Evolutionary conservation across 441 rosid genomes (phyloP).

Genomic region (Populus hybrid): DNA sequence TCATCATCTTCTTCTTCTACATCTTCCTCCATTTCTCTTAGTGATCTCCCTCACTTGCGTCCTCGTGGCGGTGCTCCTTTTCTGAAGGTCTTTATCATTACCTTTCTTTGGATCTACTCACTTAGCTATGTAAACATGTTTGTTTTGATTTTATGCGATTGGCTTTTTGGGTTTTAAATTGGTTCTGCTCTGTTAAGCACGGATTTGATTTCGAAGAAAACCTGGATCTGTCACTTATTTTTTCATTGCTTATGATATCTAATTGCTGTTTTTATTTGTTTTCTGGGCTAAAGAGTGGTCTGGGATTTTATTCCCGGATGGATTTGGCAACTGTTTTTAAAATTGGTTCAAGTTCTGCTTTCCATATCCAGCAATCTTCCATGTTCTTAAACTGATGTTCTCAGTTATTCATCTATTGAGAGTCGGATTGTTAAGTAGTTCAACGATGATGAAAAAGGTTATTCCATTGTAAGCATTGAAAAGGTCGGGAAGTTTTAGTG

Average conservation of each 20-base stretch:
- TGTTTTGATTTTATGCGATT: not conserved
- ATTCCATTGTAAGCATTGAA: not conserved
- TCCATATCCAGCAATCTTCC: not conserved
- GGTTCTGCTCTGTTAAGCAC: not conserved
- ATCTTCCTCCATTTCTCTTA: slow-evolving; percentile 51
- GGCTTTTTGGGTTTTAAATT: not conserved
- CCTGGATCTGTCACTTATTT: slow-evolving; percentile 22
- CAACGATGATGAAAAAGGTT: not conserved
- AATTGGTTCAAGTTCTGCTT: not conserved
- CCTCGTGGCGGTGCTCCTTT: slow-evolving; percentile 54
- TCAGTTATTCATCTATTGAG: not conserved
- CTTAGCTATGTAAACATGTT: not conserved
- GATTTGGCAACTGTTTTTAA: not conserved
- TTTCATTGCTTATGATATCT: not conserved
- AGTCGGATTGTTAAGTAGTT: not conserved
- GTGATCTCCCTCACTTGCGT: slow-evolving; percentile 73
- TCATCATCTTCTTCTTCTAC: slow-evolving; percentile 38
- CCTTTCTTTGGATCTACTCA: slow-evolving; percentile 16
- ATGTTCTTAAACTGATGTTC: not conserved
- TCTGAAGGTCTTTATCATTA: slow-evolving; percentile 12
- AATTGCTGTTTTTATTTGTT: not conserved
- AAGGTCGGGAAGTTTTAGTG: slow-evolving; percentile 14
- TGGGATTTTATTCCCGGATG: not conserved
- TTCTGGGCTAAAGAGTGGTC: not conserved
- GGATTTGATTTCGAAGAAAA: not conserved